Percentiles rank a stretch among this genome's conserved stretches.
These are phyloP conservation scores for Termitomyces titanicus DNA, from an alignment of 768 basidiomycete species.

Conservation along the genomic window DNA sequence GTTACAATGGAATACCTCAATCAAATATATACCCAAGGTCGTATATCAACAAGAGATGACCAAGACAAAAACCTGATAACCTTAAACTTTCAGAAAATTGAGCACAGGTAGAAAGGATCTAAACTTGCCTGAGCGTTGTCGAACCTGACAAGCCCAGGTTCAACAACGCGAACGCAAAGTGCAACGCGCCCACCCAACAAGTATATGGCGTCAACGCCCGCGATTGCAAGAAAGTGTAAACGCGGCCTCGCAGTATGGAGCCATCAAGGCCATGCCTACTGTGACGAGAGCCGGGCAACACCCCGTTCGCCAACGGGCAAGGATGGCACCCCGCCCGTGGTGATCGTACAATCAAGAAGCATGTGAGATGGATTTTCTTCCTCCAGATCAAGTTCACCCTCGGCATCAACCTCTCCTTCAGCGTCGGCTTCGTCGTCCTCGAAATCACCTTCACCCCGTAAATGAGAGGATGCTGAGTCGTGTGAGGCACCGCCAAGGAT, in stretches of 20 bases:
- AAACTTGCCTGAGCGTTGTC: not conserved
- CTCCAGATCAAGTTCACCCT: slow-evolving; percentile 19
- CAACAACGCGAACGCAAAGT: not conserved
- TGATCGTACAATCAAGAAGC: slow-evolving; percentile 1
- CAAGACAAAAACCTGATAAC: not conserved
- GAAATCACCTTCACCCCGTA: not conserved
- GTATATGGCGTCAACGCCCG: not conserved
- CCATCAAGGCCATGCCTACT: not conserved
- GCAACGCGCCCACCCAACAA: not conserved
- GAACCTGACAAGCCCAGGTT: not conserved
- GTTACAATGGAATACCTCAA: slow-evolving; percentile 1
- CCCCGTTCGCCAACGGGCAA: not conserved
- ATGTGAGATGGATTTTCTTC: slow-evolving; percentile 3
- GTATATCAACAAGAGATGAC: not conserved
- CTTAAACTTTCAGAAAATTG: not conserved
- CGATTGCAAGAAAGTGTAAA: not conserved
- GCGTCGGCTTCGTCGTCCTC: slow-evolving; percentile 22
- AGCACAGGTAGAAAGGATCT: not conserved
- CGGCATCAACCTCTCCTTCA: slow-evolving; percentile 28
- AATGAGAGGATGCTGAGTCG: not conserved
- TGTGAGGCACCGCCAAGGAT: not conserved
- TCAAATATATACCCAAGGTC: not conserved
- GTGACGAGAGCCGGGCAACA: not conserved
- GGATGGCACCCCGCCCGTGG: not conserved
- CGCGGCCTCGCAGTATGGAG: not conserved